phyloP scores from a whole-genome alignment of 345 rosid genomes.

The Brassica juncea region DNA sequence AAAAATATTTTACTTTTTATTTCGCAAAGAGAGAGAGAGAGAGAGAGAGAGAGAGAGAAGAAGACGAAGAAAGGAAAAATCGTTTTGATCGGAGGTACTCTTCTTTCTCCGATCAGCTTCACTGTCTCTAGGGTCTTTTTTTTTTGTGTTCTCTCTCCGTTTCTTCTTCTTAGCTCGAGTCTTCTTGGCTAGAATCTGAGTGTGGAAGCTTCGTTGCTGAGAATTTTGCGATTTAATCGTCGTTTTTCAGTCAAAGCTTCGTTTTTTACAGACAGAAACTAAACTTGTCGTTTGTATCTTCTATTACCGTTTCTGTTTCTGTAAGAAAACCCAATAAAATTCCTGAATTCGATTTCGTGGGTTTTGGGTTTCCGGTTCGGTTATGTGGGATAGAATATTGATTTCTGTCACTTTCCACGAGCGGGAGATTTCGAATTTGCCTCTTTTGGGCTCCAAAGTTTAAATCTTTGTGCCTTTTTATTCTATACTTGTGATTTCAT shows the following conservation, averaged over 20 bases:
- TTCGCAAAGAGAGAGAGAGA: constrained; percentile 22
- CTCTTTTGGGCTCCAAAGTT: constrained; percentile 39
- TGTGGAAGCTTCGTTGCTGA: constrained; percentile 20
- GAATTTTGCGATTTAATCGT: constrained; percentile 16
- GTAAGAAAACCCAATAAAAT: neutral
- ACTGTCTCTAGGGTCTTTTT: constrained; percentile 12
- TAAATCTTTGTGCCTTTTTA: neutral
- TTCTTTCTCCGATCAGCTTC: constrained; percentile 24
- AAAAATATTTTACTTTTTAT: neutral
- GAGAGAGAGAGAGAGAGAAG: constrained; percentile 8
- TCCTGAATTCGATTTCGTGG: constrained; percentile 32
- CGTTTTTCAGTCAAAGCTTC: constrained; percentile 23
- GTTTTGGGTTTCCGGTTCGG: constrained; percentile 37
- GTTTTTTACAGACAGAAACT: neutral
- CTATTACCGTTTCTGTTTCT: neutral
- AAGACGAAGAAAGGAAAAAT: constrained; percentile 9
- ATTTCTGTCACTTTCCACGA: constrained; percentile 34
- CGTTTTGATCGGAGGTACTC: constrained; percentile 41
- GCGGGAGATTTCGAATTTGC: constrained; percentile 35
- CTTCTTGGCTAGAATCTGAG: neutral
- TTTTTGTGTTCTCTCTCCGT: neutral
- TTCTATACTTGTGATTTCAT: neutral
- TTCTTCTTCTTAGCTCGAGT: constrained; percentile 5
- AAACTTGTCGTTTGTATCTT: neutral
- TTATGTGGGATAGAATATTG: constrained; percentile 34